phyloP scores from a whole-genome alignment of 768 basidiomycete species.

The Kwoniella dendrophila region DNA sequence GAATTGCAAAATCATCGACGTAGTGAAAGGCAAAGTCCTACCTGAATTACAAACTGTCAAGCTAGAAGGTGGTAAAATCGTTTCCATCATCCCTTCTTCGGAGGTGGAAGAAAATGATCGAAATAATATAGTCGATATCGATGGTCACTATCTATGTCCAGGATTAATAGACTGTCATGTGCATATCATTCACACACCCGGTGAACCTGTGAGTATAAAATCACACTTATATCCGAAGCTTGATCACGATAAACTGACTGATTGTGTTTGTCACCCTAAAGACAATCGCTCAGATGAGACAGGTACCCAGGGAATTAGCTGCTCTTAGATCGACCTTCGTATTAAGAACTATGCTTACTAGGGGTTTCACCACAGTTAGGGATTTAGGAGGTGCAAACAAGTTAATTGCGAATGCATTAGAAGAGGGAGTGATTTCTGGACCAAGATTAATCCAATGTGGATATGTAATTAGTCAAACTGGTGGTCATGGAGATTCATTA shows the following conservation, averaged over 20 bases:
- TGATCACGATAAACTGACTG: neutral
- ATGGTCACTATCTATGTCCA: conserved; percentile 47
- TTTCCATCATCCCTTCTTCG: neutral
- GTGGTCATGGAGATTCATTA: conserved; percentile 58
- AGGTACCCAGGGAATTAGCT: conserved; percentile 48
- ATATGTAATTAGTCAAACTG: conserved; percentile 58
- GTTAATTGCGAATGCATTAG: conserved; percentile 56
- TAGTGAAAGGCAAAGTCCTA: conserved; percentile 42
- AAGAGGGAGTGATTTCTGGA: conserved; percentile 57
- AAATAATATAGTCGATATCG: neutral
- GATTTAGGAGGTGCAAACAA: conserved; percentile 59
- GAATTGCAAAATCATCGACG: conserved; percentile 57
- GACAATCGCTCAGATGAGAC: conserved; percentile 54
- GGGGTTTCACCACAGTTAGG: conserved; percentile 59
- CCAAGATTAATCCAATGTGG: conserved; percentile 59
- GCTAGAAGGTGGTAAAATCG: conserved; percentile 1
- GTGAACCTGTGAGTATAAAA: conserved; percentile 39
- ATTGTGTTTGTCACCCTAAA: neutral
- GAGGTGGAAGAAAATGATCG: neutral
- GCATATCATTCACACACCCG: conserved; percentile 57
- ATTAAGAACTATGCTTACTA: conserved; percentile 56
- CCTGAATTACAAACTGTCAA: conserved; percentile 45
- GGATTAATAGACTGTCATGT: conserved; percentile 60
- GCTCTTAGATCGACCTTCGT: conserved; percentile 55
- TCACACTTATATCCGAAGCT: neutral